phyloP scores from a whole-genome alignment of 225 moss, liverwort and hornwort genomes.

The Marchantia paleacea region DNA sequence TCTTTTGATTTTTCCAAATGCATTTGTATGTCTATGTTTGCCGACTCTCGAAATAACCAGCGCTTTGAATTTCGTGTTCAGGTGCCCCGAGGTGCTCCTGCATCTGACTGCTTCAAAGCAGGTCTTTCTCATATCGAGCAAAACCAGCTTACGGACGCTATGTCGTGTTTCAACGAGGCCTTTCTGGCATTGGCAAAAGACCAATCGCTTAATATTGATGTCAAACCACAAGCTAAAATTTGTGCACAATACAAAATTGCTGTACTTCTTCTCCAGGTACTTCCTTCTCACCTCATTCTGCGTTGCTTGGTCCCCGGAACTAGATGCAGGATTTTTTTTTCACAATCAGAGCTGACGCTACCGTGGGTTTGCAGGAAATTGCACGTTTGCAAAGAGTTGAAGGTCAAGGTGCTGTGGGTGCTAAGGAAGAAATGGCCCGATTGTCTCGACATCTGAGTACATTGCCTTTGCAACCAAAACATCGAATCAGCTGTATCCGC shows the following conservation, averaged over 20 bases:
- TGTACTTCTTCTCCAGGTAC: conserved; percentile 83
- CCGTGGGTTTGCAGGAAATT: conserved; percentile 67
- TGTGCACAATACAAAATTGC: conserved; percentile 96
- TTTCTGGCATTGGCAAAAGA: conserved; percentile 96
- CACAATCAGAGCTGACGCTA: background rate
- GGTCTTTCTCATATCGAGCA: conserved; percentile 86
- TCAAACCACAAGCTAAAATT: conserved; percentile 92
- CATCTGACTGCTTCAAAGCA: conserved; percentile 89
- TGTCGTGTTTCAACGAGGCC: conserved; percentile 91
- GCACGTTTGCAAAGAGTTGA: conserved; percentile 87
- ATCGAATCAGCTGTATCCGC: conserved; percentile 93
- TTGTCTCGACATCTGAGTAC: conserved; percentile 89
- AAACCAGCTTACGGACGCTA: conserved; percentile 88
- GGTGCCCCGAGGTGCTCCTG: conserved; percentile 93
- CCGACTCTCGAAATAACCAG: too few species aligned
- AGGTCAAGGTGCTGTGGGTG: conserved; percentile 88
- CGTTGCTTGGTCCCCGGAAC: background rate
- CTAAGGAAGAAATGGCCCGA: conserved; percentile 96
- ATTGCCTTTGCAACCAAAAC: conserved; percentile 93
- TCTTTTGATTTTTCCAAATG: too few species aligned
- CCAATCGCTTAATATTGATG: conserved; percentile 71
- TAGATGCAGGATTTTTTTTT: background rate
- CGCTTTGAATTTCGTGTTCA: conserved; percentile 16
- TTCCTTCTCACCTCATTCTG: background rate
- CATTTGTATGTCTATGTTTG: too few species aligned